phyloP scores from a whole-genome alignment of 208 protist genomes.

The Acanthamoeba royreba region DNA sequence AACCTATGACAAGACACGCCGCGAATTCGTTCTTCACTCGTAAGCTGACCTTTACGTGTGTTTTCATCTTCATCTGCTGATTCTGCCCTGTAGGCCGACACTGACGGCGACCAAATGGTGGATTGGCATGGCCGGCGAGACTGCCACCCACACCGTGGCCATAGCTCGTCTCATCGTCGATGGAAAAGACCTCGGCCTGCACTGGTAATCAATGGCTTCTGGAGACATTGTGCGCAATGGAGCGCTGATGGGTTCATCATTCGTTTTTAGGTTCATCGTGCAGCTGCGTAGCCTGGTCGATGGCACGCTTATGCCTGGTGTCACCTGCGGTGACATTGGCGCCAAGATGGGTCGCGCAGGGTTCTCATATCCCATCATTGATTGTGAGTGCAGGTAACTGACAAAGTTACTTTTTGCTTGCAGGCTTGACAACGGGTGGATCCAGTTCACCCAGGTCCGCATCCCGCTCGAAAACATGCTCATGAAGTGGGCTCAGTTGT shows the following conservation, averaged over 20 bases:
- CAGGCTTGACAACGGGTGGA: conserved; percentile 71
- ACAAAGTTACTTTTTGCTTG: background rate
- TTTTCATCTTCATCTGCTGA: background rate
- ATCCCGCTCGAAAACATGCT: conserved; percentile 62
- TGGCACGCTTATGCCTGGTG: conserved; percentile 18
- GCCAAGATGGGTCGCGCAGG: conserved; percentile 54
- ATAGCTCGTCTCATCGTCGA: conserved; percentile 63
- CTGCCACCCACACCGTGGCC: conserved; percentile 58
- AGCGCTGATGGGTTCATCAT: background rate
- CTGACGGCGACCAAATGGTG: conserved; percentile 62
- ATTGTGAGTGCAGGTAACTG: background rate
- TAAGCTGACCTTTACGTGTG: background rate
- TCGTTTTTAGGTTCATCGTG: conserved; percentile 64
- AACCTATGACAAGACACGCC: conserved; percentile 44
- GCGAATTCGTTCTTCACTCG: conserved; percentile 69
- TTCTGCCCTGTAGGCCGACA: conserved; percentile 45
- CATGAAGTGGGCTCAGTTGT: conserved; percentile 43
- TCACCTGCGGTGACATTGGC: conserved; percentile 65
- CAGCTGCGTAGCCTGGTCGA: conserved; percentile 53
- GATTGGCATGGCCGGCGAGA: conserved; percentile 60
- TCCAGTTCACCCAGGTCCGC: conserved; percentile 60
- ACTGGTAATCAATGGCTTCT: background rate
- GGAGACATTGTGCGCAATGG: background rate
- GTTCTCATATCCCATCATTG: background rate
- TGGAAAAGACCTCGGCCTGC: background rate